These are phyloP conservation scores for Scedosporium minutisporum DNA, from an alignment of 2,329 filamentous ascomycete genomes.

Conservation along the genomic window DNA sequence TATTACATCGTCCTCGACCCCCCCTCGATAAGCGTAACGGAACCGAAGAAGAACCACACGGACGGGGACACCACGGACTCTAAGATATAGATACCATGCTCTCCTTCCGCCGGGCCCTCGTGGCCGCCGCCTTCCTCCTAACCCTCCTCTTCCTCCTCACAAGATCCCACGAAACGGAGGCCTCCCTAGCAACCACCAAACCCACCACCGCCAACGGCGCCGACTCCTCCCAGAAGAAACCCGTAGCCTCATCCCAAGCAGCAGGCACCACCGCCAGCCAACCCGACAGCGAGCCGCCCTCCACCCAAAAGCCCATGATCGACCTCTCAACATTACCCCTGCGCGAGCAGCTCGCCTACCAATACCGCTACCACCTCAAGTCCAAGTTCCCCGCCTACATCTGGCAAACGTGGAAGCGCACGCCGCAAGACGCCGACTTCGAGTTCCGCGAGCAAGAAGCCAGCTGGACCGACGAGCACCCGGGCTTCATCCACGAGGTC, in stretches of 20 bases:
- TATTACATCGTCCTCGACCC: not conserved
- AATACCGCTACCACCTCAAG: slow-evolving; percentile 86
- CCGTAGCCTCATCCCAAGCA: slow-evolving; percentile 10
- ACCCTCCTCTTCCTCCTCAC: slow-evolving; percentile 61
- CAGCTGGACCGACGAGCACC: slow-evolving; percentile 80
- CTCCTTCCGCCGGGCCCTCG: slow-evolving; percentile 65
- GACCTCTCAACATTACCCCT: slow-evolving; percentile 65
- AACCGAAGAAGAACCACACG: not conserved
- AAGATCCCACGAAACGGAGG: slow-evolving; percentile 39
- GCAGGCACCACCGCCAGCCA: slow-evolving; percentile 5
- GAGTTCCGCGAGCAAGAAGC: slow-evolving; percentile 74
- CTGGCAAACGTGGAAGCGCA: slow-evolving; percentile 98
- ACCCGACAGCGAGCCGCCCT: slow-evolving; percentile 11
- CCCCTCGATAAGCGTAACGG: not conserved
- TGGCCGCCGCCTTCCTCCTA: slow-evolving; percentile 60
- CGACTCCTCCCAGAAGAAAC: slow-evolving; percentile 12
- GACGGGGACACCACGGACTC: not conserved
- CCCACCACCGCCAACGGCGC: slow-evolving; percentile 6
- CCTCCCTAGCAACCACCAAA: slow-evolving; percentile 22
- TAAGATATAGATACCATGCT: slow-evolving; percentile 46
- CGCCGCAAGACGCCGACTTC: slow-evolving; percentile 69
- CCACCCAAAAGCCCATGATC: slow-evolving; percentile 50
- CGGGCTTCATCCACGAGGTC: slow-evolving; percentile 90
- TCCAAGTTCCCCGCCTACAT: slow-evolving; percentile 92
- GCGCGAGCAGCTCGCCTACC: slow-evolving; percentile 75